Conservation (phyloP, 2,329 filamentous ascomycete species). For the Curvularia hawaiiensis region DNA sequence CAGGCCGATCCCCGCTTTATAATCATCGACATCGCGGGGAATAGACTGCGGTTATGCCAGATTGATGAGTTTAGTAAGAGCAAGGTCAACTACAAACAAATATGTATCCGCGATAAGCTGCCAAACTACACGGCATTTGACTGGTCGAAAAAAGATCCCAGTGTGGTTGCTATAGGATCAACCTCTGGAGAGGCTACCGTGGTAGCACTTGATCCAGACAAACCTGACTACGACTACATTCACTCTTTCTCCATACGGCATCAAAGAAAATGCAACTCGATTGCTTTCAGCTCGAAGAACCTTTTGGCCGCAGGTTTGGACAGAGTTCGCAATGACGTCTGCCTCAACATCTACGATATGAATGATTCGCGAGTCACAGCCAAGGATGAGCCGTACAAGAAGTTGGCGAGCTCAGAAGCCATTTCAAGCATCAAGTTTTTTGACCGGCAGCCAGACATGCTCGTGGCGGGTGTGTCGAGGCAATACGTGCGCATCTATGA, state of each 20-base stretch:
- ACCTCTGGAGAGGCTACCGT: conserved; percentile 76
- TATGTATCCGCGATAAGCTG: conserved; percentile 60
- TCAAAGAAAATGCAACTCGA: conserved; percentile 78
- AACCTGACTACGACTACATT: conserved; percentile 51
- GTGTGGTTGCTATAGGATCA: conserved; percentile 76
- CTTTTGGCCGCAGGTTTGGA: conserved; percentile 80
- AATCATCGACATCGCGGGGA: conserved; percentile 64
- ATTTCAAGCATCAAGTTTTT: conserved; percentile 86
- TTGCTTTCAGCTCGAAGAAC: conserved; percentile 75
- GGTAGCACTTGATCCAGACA: conserved; percentile 71
- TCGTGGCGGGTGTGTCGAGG: conserved; percentile 77
- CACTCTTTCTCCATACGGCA: conserved; percentile 74
- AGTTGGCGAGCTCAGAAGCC: conserved; percentile 68
- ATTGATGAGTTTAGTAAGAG: conserved; percentile 47
- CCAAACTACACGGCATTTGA: conserved; percentile 69
- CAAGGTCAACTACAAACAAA: conserved; percentile 57
- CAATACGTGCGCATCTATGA: conserved; percentile 79
- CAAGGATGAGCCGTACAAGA: conserved; percentile 59
- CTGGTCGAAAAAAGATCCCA: conserved; percentile 66
- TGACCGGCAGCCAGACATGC: conserved; percentile 72
- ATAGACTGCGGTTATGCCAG: conserved; percentile 63
- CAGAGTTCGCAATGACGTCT: conserved; percentile 79
- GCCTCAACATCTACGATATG: conserved; percentile 82
- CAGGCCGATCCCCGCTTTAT: conserved; percentile 61
- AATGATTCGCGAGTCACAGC: conserved; percentile 59